These are phyloP conservation scores for Cystobasidium ongulense DNA, from an alignment of 768 basidiomycete genomes.

Conservation along the genomic window DNA sequence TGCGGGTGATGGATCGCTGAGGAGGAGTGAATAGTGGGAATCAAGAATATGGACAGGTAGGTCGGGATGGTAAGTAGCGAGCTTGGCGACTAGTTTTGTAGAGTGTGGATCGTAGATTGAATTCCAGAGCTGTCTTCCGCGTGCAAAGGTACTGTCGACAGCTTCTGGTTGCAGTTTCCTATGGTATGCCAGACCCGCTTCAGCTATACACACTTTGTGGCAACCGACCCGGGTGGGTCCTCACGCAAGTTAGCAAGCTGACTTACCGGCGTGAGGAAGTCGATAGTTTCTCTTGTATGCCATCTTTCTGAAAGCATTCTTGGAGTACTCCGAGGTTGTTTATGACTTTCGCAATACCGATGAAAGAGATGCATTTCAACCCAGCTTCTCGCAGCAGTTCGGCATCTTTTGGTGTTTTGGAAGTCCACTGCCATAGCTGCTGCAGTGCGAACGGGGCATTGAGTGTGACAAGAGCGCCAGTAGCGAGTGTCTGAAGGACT, in stretches of 20 bases:
- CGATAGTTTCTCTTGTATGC: conserved; percentile 37
- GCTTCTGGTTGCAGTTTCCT: conserved; percentile 29
- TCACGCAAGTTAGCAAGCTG: conserved; percentile 1
- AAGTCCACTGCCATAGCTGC: conserved; percentile 35
- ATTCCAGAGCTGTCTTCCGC: conserved; percentile 43
- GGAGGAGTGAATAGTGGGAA: conserved; percentile 46
- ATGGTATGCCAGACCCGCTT: conserved; percentile 34
- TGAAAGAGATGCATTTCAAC: conserved; percentile 47
- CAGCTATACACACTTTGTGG: background rate
- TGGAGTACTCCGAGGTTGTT: conserved; percentile 46
- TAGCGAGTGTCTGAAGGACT: conserved; percentile 28
- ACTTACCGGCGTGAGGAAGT: conserved; percentile 40
- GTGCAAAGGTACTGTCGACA: conserved; percentile 31
- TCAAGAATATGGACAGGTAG: conserved; percentile 48
- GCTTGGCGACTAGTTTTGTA: conserved; percentile 45
- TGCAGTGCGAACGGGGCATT: conserved; percentile 45
- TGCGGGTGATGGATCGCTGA: conserved; percentile 44
- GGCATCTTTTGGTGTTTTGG: background rate
- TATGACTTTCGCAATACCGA: conserved; percentile 43
- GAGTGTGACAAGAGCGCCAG: conserved; percentile 45
- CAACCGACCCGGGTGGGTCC: background rate
- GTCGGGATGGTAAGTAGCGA: conserved; percentile 46
- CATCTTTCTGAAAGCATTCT: conserved; percentile 41
- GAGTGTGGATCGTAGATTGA: conserved; percentile 46
- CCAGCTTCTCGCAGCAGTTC: conserved; percentile 45